Base-by-base conservation (phyloP, 2,329 filamentous ascomycete species). In the Harringtonia lauricola region DNA sequence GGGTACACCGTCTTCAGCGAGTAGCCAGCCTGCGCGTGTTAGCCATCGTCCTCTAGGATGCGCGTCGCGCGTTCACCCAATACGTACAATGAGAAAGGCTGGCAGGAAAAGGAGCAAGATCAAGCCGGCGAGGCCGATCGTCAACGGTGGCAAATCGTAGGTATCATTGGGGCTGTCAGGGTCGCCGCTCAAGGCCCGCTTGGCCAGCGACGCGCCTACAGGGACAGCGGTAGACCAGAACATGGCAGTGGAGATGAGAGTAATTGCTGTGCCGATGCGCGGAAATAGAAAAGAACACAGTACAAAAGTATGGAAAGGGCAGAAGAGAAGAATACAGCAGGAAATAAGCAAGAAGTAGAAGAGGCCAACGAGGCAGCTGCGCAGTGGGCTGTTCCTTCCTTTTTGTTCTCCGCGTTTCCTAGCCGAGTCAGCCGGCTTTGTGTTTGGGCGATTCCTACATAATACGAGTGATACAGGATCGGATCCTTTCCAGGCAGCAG, bases 1-100 rank as follows among this genome's bases (percentile, higher is more conserved):
- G 72, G 67, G 55, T 69, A 73, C 53, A 79, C 55, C 44, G 60
- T 59, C 42, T 63, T 57, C 40, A 78, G 56, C 10, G 72, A 72
- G 61, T 79, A 79, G 44, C 57, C 53, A 48, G 68, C 51, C 71
- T 76, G 41, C 3, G 8, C 13, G 14, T 29, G 36, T 42, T 21
- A 26, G 18, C n/a, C 12, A 15, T 36, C 12, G 4, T 36, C 7
- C 12, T 24, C 5, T 19, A n/a, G n/a, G n/a, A n/a, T n/a, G n/a
- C n/a, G n/a, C n/a, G n/a, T n/a, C n/a, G n/a, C n/a, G n/a, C 10
- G 18, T 10, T 14, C 2, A 9, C 3, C 9, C 1, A 8, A 14
- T 15, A 57, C 63, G 50, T 60, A 74, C 69, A 36, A 67, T 51
- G 42, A 72, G 8, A 30, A 67, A 47, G 22, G 66, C 18, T 30